Base-by-base conservation (phyloP, 2,329 filamentous ascomycete species). In the Colletotrichum tropicicola region DNA sequence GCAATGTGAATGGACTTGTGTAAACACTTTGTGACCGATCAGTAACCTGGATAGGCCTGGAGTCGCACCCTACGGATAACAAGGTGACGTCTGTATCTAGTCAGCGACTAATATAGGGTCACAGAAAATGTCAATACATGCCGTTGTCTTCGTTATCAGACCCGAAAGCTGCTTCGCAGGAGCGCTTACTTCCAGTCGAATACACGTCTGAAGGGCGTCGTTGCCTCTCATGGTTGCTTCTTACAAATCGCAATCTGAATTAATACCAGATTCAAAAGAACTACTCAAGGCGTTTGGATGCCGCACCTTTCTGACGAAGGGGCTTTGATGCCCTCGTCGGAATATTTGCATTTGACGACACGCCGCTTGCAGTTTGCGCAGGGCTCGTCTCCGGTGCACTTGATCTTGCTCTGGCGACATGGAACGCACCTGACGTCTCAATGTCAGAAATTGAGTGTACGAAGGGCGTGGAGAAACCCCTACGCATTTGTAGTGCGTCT, bases 351-450 rank as follows among this genome's bases (percentile, higher is more conserved):
- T 23, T 66, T 66, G 2, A 77, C 55, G 1, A 61, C 47, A 0
- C 75, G 75, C 6, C 75, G 70, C 35, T 71, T 70, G 43, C 75
- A 77, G 8, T 75, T 77, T 25, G 68, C 62, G 37, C 75, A 77
- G 5, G 75, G 75, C 7, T 76, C 70, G 5, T 71, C 62, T n/a
- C 75, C 75, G 2, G 74, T 75, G 21, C 75, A 77, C 67, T 77
- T 77, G 28, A 77, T 75, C 65, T 77, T 77, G 60, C 74, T 75
- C 28, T 75, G 72, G 6, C 75, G 73, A 52, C 75, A 77, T 2
- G 71, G 61, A 51, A 73, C 59, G 43, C 75, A 77, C 6, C 75
- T 77, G 48, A 9, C 13, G 12, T 35, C 2, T 10, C 32, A 35
- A 5, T 6, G 32, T 25, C 5, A 52, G 48, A n/a, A n/a, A 3